phyloP scores from a whole-genome alignment of 148 eudicot species.

The Simmondsia chinensis region DNA sequence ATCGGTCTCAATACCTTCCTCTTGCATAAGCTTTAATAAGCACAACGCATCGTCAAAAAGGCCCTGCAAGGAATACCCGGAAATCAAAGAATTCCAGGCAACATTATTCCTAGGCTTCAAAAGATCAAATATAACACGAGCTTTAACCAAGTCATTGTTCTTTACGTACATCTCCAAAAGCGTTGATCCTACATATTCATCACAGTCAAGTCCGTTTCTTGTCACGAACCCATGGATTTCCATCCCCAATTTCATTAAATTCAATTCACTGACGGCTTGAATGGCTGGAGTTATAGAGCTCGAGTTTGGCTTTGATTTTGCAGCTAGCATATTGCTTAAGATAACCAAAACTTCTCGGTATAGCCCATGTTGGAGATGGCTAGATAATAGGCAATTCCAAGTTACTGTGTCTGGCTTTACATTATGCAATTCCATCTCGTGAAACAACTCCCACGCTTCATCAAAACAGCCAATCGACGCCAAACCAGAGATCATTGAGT shows the following conservation, averaged over 20 bases:
- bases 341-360: slow-evolving; percentile 30
- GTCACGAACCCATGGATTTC: slow-evolving; percentile 42
- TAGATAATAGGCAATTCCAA: slow-evolving; percentile 57
- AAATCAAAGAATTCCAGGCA: slow-evolving; percentile 47
- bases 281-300: slow-evolving; percentile 40
- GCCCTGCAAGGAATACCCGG: slow-evolving; percentile 51
- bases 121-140: slow-evolving; percentile 30
- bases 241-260: slow-evolving; percentile 28
- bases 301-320: slow-evolving; percentile 34
- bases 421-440: slow-evolving; percentile 25
- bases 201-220: slow-evolving; percentile 33
- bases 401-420: slow-evolving; percentile 45
- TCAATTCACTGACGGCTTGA: slow-evolving; percentile 45
- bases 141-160: slow-evolving; percentile 26
- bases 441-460: slow-evolving; percentile 34
- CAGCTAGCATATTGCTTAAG: slow-evolving; percentile 25
- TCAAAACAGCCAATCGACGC: slow-evolving; percentile 31
- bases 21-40: slow-evolving; percentile 31
- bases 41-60: slow-evolving; percentile 22
- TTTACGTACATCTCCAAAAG: slow-evolving; percentile 63
- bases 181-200: slow-evolving; percentile 40
- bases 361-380: slow-evolving; percentile 38
- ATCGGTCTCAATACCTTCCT: slow-evolving; percentile 40
- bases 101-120: slow-evolving; percentile 33
- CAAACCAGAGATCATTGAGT: slow-evolving; percentile 49